Evolutionary conservation across 176 grass and related monocot genomes (phyloP), one percentile per base, ranked within the genome.

Genomic region (Cenchrus purpureus): DNA sequence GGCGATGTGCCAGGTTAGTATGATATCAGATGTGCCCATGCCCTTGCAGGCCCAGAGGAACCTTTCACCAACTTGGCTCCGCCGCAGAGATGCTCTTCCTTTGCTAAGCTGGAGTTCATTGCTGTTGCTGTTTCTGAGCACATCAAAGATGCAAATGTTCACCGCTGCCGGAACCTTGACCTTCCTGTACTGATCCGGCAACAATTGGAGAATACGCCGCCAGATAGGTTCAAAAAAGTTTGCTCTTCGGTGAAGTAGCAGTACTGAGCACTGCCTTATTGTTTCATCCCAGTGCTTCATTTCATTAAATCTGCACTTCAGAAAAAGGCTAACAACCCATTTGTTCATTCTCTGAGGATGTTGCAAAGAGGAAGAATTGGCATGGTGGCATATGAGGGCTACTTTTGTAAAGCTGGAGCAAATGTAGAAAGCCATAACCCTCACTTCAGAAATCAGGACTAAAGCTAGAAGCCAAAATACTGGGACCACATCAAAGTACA

Each of bases 391-490:
- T 1, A 81, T 12, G 12, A 81, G 65, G 11, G 50, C 4, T 44
- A 81, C 79, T 56, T 81, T 82, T 0, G 79, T 71, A 34, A 37
- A 82, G 66, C 44, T 82, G 15, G 52, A 82, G 66, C 52, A 82
- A 1, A 71, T 71, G 13, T 71, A n/a, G 19, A 20, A 71, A 17
- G 52, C 52, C 2, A 82, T 59, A 0, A 29, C 66, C n/a, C 12
- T 82, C 4, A 5, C 66, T 37, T 82, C 66, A 7, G 20, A 0
- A 12, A 46, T 37, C 7, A 59, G 0, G 1, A 71, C 34, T 28
- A 82, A 2, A 28, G 7, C 7, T 44, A 29, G 37, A 19, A 59
- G 37, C 8, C 45, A 28, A 2, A 0, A 9, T 5, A 44, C 3
- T 15, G 32, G 10, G 0, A 28, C 50, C 2, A 4, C 0, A 28